These are phyloP conservation scores for Ampelomyces quisqualis DNA, from an alignment of 2,329 filamentous ascomycete genomes.

Conservation along the genomic window DNA sequence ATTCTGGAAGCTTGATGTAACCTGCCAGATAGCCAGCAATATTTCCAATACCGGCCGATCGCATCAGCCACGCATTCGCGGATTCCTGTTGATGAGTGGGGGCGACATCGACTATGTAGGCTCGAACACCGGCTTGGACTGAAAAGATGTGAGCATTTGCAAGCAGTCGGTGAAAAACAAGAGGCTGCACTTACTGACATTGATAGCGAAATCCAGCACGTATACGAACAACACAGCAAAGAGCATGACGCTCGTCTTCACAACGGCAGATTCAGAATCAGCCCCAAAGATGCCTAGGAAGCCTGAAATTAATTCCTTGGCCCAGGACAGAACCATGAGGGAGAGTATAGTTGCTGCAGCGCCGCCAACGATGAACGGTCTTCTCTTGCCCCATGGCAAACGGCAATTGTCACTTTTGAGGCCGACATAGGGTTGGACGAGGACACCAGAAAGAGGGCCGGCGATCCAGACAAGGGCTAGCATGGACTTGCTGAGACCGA, in stretches of 20 bases:
- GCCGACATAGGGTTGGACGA: conserved; percentile 58
- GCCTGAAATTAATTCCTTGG: conserved; percentile 59
- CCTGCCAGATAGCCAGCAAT: conserved; percentile 88
- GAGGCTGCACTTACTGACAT: conserved; percentile 65
- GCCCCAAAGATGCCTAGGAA: conserved; percentile 71
- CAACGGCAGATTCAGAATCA: conserved; percentile 62
- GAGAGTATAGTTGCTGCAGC: conserved; percentile 52
- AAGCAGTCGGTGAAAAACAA: neutral
- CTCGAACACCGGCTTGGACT: conserved; percentile 88
- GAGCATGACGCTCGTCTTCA: conserved; percentile 68
- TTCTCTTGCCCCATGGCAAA: conserved; percentile 52
- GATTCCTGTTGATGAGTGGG: conserved; percentile 91
- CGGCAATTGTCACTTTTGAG: conserved; percentile 55
- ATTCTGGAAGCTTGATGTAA: conserved; percentile 73
- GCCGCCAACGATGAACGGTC: conserved; percentile 56
- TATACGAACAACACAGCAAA: conserved; percentile 86
- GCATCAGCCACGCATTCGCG: conserved; percentile 91
- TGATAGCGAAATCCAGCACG: conserved; percentile 89
- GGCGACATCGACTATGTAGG: conserved; percentile 90
- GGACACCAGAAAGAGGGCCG: conserved; percentile 55
- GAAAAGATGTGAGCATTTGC: conserved; percentile 6
- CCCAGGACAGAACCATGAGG: conserved; percentile 54
- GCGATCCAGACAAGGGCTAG: conserved; percentile 58
- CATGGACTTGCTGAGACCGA: conserved; percentile 55
- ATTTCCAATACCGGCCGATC: conserved; percentile 83